A percentile compares a stretch with the other conserved stretches of the same genome.
Conservation (phyloP, 2,329 filamentous ascomycete genomes). For the Xylariaceae sp. region DNA sequence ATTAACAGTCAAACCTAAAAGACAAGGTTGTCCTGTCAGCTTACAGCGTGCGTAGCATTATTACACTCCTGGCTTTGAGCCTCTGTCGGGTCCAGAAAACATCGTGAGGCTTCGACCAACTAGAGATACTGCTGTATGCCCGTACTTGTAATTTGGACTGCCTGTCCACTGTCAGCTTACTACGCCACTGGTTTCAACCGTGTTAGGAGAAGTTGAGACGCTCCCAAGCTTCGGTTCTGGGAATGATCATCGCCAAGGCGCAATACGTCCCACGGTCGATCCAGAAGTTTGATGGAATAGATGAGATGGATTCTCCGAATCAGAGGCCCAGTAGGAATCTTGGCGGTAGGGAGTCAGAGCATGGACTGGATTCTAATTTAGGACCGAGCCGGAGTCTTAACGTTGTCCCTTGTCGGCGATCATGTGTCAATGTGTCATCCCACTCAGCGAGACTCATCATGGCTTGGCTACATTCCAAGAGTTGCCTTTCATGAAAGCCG, state of each 20-base stretch:
- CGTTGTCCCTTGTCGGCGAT: constrained; percentile 6
- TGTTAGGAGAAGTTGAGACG: background rate
- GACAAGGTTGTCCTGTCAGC: no score
- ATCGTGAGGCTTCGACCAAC: no score
- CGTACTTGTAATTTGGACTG: background rate
- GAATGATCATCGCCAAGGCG: constrained; percentile 6
- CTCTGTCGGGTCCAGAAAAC: no score
- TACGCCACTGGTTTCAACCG: no score
- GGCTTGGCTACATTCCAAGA: constrained; percentile 15
- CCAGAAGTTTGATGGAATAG: background rate
- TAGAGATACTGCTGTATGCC: no score
- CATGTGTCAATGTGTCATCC: constrained; percentile 10
- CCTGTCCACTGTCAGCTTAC: background rate
- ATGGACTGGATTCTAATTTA: background rate
- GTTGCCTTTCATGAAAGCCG: constrained; percentile 10
- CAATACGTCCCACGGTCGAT: constrained; percentile 5
- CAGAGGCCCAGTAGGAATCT: background rate
- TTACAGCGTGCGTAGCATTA: no score
- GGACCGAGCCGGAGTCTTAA: constrained; percentile 1
- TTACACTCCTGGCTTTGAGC: no score
- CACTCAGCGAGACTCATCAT: constrained; percentile 9
- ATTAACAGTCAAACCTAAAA: no score
- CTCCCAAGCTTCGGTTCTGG: background rate
- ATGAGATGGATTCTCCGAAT: background rate
- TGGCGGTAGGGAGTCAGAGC: background rate